These are phyloP conservation scores for Nelumbo lutea DNA, from an alignment of 164 flowering plant species.

Conservation along the genomic window DNA sequence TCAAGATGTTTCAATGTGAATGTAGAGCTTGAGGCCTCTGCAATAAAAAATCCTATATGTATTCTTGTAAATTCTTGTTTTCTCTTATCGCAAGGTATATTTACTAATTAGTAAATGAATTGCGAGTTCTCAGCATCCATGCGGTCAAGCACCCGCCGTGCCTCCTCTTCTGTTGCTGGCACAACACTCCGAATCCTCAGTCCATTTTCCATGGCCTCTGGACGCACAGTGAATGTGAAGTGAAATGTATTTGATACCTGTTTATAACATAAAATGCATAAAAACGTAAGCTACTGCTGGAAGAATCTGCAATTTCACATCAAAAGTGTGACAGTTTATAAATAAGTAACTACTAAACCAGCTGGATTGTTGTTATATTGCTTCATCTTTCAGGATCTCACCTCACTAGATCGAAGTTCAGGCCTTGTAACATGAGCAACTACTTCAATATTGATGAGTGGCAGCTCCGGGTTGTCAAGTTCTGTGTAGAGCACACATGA, in stretches of 20 bases:
- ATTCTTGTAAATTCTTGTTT: not conserved
- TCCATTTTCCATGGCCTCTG: constrained; percentile 50
- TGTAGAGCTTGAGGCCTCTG: no score
- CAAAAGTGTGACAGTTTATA: not conserved
- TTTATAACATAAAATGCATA: not conserved
- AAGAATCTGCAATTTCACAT: not conserved
- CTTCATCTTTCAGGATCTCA: constrained; percentile 14
- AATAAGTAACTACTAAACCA: not conserved
- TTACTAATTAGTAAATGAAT: not conserved
- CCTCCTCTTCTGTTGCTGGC: constrained; percentile 94
- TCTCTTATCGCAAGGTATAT: no score
- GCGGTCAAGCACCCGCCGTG: constrained; percentile 67
- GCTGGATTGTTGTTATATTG: no score
- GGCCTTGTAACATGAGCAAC: constrained; percentile 89
- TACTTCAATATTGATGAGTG: constrained; percentile 81
- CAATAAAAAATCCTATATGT: not conserved
- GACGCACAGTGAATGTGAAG: constrained; percentile 77
- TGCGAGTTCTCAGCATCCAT: constrained; percentile 58
- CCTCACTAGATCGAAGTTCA: constrained; percentile 82
- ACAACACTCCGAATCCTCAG: constrained; percentile 66
- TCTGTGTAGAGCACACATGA: constrained; percentile 80
- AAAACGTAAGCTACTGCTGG: not conserved
- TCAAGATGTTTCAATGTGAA: no score
- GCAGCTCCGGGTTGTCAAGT: constrained; percentile 51
- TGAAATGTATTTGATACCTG: constrained; percentile 88